Percentiles rank a stretch among this genome's conserved stretches.
These are phyloP conservation scores for Isochrysis galbana DNA, from an alignment of 78 protist genomes.

Conservation along the genomic window DNA sequence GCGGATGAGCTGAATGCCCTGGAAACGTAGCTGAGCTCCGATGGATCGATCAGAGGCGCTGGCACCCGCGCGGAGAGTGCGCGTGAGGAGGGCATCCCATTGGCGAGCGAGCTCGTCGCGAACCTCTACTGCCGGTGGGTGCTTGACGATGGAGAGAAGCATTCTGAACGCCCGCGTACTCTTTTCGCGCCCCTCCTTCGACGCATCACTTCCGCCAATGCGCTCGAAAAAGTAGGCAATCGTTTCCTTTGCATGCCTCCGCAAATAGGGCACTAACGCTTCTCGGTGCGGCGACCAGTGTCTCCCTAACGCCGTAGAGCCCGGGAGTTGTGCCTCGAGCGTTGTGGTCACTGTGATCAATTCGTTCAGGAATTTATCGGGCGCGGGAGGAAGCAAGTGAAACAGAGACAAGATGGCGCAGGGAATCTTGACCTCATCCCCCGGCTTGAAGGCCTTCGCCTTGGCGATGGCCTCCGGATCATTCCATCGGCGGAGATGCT, in stretches of 20 bases:
- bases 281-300: conserved; percentile 59
- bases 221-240: conserved; percentile 63
- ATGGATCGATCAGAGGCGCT: too few species aligned
- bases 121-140: background rate
- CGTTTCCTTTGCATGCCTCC: conserved; percentile 66
- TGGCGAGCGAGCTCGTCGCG: conserved; percentile 7
- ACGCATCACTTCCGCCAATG: background rate
- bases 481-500: conserved; percentile 74
- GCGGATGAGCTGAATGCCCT: conserved; percentile 47
- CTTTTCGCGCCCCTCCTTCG: background rate
- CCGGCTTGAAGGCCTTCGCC: conserved; percentile 3
- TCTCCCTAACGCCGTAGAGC: background rate
- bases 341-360: conserved; percentile 49
- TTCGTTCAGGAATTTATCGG: conserved; percentile 64
- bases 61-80: background rate
- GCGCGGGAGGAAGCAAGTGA: conserved; percentile 83
- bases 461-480: conserved; percentile 55
- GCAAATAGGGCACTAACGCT: conserved; percentile 73
- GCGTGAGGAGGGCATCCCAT: background rate
- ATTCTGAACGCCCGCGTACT: background rate
- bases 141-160: background rate
- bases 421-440: conserved; percentile 49
- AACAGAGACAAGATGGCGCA: conserved; percentile 78
- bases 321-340: conserved; percentile 58
- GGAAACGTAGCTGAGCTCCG: conserved; percentile 1